A percentile compares a stretch with the other conserved stretches of the same genome.
phyloP scores from a whole-genome alignment of 768 basidiomycete species.

The Gyrodon lividus region DNA sequence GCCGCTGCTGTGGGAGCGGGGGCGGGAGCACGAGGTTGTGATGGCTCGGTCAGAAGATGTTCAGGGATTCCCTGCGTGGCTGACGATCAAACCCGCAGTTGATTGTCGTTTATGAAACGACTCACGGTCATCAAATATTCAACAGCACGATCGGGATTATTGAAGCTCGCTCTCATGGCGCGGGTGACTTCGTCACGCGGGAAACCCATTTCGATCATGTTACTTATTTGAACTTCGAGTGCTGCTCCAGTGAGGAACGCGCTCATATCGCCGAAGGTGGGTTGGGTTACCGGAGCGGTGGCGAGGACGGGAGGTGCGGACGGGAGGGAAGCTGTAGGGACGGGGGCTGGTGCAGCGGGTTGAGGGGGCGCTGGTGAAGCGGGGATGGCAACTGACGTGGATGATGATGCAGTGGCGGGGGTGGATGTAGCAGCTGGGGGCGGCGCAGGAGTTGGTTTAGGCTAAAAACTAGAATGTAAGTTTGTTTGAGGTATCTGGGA shows the following conservation, averaged over 20 bases:
- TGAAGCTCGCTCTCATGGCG: constrained; percentile 90
- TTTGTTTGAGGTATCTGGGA: constrained; percentile 2
- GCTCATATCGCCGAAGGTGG: constrained; percentile 45
- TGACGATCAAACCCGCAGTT: constrained; percentile 9
- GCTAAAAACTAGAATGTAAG: constrained; percentile 36
- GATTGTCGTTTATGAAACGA: constrained; percentile 12
- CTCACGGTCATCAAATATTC: constrained; percentile 93
- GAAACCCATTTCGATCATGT: constrained; percentile 96
- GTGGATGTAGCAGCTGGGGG: constrained; percentile 24
- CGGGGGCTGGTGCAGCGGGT: constrained; percentile 34
- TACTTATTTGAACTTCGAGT: constrained; percentile 72
- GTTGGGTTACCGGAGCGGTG: constrained; percentile 27
- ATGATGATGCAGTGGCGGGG: constrained; percentile 29
- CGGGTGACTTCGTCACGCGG: constrained; percentile 78
- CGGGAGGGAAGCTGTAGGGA: constrained; percentile 35
- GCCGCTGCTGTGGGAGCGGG: constrained; percentile 31
- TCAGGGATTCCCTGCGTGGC: constrained; percentile 72
- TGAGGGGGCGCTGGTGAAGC: constrained; percentile 32
- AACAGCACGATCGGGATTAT: constrained; percentile 97
- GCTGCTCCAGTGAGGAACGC: constrained; percentile 76
- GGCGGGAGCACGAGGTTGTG: constrained; percentile 29
- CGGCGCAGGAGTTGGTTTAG: constrained; percentile 45
- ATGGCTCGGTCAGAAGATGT: constrained; percentile 53
- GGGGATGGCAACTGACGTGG: constrained; percentile 29
- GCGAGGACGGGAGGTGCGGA: constrained; percentile 31